These are phyloP conservation scores for Citrus unshiu DNA, from an alignment of 345 rosid genomes.

Conservation along the genomic window DNA sequence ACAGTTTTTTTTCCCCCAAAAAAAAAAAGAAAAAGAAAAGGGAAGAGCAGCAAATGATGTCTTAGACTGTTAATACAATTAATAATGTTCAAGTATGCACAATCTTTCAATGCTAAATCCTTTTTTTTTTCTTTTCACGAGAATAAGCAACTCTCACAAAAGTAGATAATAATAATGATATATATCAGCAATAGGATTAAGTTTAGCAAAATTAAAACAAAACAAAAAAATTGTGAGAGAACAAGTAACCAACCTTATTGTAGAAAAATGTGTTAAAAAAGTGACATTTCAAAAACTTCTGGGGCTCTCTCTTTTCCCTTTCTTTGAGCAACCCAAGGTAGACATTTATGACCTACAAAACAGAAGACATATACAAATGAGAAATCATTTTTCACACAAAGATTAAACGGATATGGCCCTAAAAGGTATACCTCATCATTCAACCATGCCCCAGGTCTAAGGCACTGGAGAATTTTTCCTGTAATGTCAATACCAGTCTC, in stretches of 20 bases:
- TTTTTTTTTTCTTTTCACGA: background rate
- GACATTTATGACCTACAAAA: constrained; percentile 75
- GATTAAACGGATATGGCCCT: background rate
- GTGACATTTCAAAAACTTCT: constrained; percentile 87
- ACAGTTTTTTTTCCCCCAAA: background rate
- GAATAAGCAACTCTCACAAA: background rate
- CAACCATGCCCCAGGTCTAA: constrained; percentile 76
- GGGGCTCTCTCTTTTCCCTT: constrained; percentile 86
- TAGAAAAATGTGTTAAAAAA: constrained; percentile 91
- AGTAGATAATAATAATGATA: background rate
- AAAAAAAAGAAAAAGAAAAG: background rate
- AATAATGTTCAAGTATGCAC: background rate
- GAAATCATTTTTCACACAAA: constrained; percentile 10
- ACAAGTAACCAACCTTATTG: constrained; percentile 62
- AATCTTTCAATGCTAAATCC: background rate
- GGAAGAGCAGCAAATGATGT: background rate
- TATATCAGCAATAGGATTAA: background rate
- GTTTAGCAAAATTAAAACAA: background rate
- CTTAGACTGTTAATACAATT: background rate
- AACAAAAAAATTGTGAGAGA: background rate
- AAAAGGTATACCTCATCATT: constrained; percentile 80
- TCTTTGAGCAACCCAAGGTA: constrained; percentile 90
- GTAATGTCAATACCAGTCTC: constrained; percentile 72
- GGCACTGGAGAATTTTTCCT: constrained; percentile 63
- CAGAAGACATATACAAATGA: constrained; percentile 15